phyloP scores from a whole-genome alignment of 352 stramenopile species.

The Phytophthora meadii region DNA sequence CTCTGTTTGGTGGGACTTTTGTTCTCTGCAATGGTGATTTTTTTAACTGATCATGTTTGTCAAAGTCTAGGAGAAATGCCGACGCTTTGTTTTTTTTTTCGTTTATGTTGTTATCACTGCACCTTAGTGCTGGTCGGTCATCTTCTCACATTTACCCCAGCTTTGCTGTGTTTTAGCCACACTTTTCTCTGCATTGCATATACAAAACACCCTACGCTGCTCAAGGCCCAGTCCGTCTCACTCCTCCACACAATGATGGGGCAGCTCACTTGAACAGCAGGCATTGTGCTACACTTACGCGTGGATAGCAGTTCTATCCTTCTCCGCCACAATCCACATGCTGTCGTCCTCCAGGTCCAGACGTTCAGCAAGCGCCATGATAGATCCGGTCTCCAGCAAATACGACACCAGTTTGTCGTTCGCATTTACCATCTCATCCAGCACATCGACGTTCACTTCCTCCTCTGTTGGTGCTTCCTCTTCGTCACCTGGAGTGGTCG shows the following conservation, averaged over 20 bases:
- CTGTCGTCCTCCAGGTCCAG: conserved; percentile 88
- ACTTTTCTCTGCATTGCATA: conserved; percentile 36
- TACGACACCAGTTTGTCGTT: conserved; percentile 90
- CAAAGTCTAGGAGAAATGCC: no score
- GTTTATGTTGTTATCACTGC: conserved; percentile 27
- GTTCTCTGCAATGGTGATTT: background rate
- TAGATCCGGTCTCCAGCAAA: conserved; percentile 84
- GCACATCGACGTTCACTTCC: conserved; percentile 62
- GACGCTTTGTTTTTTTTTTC: conserved; percentile 14
- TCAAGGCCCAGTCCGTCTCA: conserved; percentile 15
- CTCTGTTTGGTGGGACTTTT: conserved; percentile 1
- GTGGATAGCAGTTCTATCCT: conserved; percentile 87
- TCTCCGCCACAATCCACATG: conserved; percentile 84
- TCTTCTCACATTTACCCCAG: conserved; percentile 24
- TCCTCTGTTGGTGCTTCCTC: conserved; percentile 41
- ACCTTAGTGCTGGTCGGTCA: conserved; percentile 16
- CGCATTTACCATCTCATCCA: conserved; percentile 86
- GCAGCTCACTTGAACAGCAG: conserved; percentile 12
- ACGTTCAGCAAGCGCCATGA: conserved; percentile 84
- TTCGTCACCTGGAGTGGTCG: conserved; percentile 40
- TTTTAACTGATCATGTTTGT: background rate
- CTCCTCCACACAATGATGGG: conserved; percentile 14
- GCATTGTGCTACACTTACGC: conserved; percentile 43
- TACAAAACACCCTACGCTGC: conserved; percentile 31
- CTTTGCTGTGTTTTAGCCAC: conserved; percentile 22